Evolutionary conservation across 2,329 filamentous ascomycete species (phyloP).

Genomic region (Cladosporium sp.): DNA sequence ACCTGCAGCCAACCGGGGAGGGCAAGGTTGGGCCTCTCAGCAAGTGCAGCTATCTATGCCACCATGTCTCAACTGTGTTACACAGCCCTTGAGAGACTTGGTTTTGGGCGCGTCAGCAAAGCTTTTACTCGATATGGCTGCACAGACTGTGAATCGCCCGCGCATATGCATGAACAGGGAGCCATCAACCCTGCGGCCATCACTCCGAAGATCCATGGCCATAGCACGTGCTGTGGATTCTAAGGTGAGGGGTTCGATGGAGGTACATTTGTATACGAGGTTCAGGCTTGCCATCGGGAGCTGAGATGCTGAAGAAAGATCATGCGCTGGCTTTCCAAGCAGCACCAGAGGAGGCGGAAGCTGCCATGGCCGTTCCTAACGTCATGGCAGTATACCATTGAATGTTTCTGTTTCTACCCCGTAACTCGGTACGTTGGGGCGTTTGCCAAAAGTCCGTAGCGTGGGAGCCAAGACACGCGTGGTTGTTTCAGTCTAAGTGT

Average conservation of each 20-base stretch:
- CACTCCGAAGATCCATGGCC: conserved; percentile 4
- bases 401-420: background rate
- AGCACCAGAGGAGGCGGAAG: background rate
- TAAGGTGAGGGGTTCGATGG: background rate
- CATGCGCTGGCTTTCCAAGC: background rate
- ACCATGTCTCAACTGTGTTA: background rate
- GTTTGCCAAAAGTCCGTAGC: conserved; percentile 12
- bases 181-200: conserved; percentile 6
- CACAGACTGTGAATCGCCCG: background rate
- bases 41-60: background rate
- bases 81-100: background rate
- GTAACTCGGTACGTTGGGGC: background rate
- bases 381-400: background rate
- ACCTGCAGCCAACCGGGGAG: background rate
- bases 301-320: background rate
- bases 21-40: background rate
- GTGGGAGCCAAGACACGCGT: conserved; percentile 6
- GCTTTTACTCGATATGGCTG: conserved; percentile 3
- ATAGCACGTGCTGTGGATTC: background rate
- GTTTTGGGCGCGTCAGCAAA: background rate
- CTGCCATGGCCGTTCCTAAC: background rate
- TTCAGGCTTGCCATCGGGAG: background rate
- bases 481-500: background rate
- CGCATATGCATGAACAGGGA: conserved; percentile 9
- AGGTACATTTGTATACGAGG: background rate